Base-by-base conservation (phyloP, 129 eudicot species). In the Flaveria sonorensis region DNA sequence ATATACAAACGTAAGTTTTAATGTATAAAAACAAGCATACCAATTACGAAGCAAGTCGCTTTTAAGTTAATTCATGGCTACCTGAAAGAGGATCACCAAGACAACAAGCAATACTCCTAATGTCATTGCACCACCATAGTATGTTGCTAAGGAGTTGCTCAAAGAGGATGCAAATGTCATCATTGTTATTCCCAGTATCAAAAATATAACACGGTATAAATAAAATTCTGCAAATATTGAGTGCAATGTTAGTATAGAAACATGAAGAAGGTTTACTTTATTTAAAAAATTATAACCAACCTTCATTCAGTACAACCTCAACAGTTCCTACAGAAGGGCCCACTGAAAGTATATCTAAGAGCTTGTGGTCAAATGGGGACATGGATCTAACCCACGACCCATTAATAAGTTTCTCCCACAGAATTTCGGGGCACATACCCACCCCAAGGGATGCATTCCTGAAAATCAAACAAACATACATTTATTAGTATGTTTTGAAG, bases 351-450 rank as follows among this genome's bases (percentile, higher is more conserved):
- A 95, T 55, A 77, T 95, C 97, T 69, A 95, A 82, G 46, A 95
- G 48, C 77, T 89, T 92, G 88, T 92, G 84, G 78, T 92, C 99
- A 84, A 89, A 95, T 14, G 99, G 97, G 18, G 99, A 95, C 96
- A 95, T 87, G 67, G 93, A 83, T 79, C 75, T 81, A 60, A 82
- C 82, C 97, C 99, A 89, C 68, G 88, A 77, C 50, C 87, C 92
- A 80, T 88, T 88, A 15, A 72, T 53, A 78, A 88, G 89, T 80
- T 86, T 91, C 78, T 88, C 90, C 99, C 99, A 95, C 51, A 81
- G 89, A 59, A 68, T 83, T 68, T 77, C 88, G 72, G 89, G 85
- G 81, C 99, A 92, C 97, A 86, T 95, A 60, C 96, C 99, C 45
- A 91, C 69, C 76, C 83, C 92, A 71, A 91, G 85, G 76, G 99